Evolutionary conservation across 345 rosid genomes (phyloP), one percentile per base, ranked within the genome.

Genomic region (Stellera chamaejasme): DNA sequence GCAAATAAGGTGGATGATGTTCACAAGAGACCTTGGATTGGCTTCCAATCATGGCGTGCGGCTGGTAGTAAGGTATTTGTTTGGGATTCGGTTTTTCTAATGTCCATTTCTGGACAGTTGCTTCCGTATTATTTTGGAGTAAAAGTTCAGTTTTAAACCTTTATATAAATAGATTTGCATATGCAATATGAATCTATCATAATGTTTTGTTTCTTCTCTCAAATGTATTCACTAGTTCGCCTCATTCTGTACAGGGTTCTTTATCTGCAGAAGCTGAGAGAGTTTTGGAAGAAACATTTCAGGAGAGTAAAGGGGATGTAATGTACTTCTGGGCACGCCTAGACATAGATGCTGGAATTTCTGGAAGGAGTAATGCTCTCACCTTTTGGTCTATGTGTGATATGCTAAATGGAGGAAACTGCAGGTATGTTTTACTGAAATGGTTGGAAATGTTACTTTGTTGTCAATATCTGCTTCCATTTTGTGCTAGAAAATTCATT

Each of bases 11-110:
- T 94, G 63, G 99, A 94, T 71, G 75, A 75, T 72, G 77, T 90
- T 75, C 99, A 94, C 75, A 76, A 58, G 67, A 85, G 97, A 74
- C 99, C 99, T 59, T 94, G 99, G 99, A 94, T 94, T 68, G 99
- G 99, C 53, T 93, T 93, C 72, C 99, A 93, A 64, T 93, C 99
- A 66, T 90, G 99, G 99, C 94, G 73, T 65, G 86, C 97, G 69
- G 77, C 92, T 63, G 97, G 96, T 79, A 81, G 92, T 75, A 85
- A 90, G 99, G 96, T 93, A 89, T 62, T 69, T 69, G 54, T 67
- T 63, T 48, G 45, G 23, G 23, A 11, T 42, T 58, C 23, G 54
- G 27, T 16, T 32, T 8, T 32, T 32, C 3, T 1, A 59, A 49
- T 67, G 52, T 71, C 55, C 41, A 52, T 47, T 55, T 46, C 52